These are phyloP conservation scores for Ottelia alismoides DNA, from an alignment of 106 monocot genomes.

Conservation along the genomic window DNA sequence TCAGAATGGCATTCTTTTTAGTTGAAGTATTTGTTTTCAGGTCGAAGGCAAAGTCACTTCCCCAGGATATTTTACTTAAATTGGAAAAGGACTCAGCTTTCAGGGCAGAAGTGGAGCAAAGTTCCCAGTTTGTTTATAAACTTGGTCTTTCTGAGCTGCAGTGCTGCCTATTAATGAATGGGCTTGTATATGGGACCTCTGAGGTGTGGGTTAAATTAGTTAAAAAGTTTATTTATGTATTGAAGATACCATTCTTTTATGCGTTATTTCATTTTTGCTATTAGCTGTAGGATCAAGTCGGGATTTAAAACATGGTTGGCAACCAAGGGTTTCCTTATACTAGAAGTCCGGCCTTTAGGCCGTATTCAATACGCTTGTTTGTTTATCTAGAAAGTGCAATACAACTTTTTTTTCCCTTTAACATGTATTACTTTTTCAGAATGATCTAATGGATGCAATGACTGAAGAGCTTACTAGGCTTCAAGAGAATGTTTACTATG, in stretches of 20 bases:
- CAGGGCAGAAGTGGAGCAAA: slow-evolving; percentile 49
- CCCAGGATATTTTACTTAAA: slow-evolving; percentile 76
- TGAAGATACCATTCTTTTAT: no score
- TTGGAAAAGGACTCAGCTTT: slow-evolving; percentile 45
- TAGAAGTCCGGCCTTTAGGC: no score
- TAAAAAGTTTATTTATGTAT: not conserved
- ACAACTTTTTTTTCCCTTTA: no score
- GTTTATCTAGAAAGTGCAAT: no score
- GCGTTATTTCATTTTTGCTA: no score
- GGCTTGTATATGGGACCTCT: slow-evolving; percentile 62
- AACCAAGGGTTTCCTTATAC: no score
- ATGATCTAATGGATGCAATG: slow-evolving; percentile 78
- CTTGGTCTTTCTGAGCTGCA: slow-evolving; percentile 65
- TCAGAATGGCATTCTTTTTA: no score
- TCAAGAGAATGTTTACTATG: slow-evolving; percentile 96
- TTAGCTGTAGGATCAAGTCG: no score
- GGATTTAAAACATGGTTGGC: no score
- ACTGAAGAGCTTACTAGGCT: slow-evolving; percentile 80
- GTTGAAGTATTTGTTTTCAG: no score
- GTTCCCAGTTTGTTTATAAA: slow-evolving; percentile 72
- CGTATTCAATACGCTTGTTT: no score
- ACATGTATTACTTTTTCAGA: slow-evolving; percentile 28
- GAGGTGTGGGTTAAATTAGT: slow-evolving; percentile 31
- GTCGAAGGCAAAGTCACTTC: slow-evolving; percentile 67
- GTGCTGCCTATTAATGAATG: slow-evolving; percentile 91